Evolutionary conservation across 2,329 filamentous ascomycete species (phyloP), one percentile per base, ranked within the genome.

Genomic region (Dothistroma pini): DNA sequence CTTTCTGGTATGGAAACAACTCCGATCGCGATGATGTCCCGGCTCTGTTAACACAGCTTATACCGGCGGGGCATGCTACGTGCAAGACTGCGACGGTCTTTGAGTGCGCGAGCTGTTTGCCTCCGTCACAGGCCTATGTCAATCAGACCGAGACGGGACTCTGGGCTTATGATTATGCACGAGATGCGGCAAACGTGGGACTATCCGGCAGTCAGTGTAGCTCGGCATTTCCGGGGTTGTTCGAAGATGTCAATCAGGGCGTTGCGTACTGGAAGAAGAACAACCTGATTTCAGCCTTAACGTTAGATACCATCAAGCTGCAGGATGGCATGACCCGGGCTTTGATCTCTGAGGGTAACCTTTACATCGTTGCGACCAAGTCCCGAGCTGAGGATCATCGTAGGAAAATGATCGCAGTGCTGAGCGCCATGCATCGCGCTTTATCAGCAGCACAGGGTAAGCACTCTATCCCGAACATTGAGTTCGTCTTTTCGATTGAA

Each of bases 361-460:
- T 76, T 22, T 75, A 76, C 59, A 63, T 75, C 22, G 66, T 75
- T 50, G 60, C 66, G 38, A 66, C 67, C 12, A 64, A 67, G 21
- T 64, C 66, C 51, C 38, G 22, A 48, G 69, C 67, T 4, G 68
- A 71, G 48, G 67, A 62, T 56, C 67, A 69, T 48, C 66, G 66
- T 34, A 50, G 60, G 7, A 69, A 69, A 66, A 70, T 52, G 64
- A 66, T 56, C 58, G 68, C 59, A 64, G 66, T 53, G 51, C 70
- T 83, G 4, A 75, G 78, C 62, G 73, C 80, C 7, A 73, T 83
- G 41, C 74, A 83, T 62, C 79, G 81, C 32, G 79, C 81, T 9
- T 71, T 83, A 11, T 69, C 77, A 4, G 74, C 75, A 14, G 75
- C 78, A 8, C 66, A 74, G 10, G 70, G 68, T 16, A 67, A 74